Conservation (phyloP, 208 protist species). For the Eutreptiella sp. region DNA sequence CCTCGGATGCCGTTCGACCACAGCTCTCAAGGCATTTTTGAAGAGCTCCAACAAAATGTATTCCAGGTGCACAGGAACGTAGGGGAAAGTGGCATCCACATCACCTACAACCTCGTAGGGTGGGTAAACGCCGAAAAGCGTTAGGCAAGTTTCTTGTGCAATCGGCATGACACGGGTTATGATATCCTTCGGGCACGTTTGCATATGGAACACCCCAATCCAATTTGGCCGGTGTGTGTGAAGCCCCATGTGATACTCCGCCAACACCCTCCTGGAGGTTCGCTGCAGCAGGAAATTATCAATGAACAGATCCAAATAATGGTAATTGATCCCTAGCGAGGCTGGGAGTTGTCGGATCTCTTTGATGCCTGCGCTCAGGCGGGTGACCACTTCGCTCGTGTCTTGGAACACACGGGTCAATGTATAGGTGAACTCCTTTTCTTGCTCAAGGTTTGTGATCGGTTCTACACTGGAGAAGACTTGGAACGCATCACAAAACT, state of each 20-base stretch:
- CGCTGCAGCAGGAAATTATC: conserved; percentile 2
- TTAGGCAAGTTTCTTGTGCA: too few relatives aligned
- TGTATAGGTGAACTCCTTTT: conserved; percentile 6
- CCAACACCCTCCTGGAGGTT: conserved; percentile 12
- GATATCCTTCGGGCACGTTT: background rate
- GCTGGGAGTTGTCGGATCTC: conserved; percentile 7
- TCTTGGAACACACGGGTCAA: conserved; percentile 14
- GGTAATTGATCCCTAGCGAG: conserved; percentile 3
- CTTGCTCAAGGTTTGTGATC: background rate
- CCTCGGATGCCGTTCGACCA: background rate
- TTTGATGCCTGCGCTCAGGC: background rate
- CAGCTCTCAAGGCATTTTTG: conserved; percentile 15
- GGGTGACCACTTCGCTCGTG: background rate
- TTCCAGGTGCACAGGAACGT: conserved; percentile 6
- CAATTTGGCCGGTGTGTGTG: conserved; percentile 12
- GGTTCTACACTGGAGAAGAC: too few relatives aligned
- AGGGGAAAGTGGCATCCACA: conserved; percentile 4
- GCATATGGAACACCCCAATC: conserved; percentile 12
- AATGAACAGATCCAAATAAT: conserved; percentile 11
- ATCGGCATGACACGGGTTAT: too few relatives aligned
- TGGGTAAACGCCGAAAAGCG: background rate
- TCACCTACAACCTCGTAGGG: conserved; percentile 4
- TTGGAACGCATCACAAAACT: conserved; percentile 22
- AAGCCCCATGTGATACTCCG: conserved; percentile 5
- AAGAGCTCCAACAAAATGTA: conserved; percentile 12